phyloP scores from a whole-genome alignment of 805 yeast species.

The Lipomyces chichibuensis region DNA sequence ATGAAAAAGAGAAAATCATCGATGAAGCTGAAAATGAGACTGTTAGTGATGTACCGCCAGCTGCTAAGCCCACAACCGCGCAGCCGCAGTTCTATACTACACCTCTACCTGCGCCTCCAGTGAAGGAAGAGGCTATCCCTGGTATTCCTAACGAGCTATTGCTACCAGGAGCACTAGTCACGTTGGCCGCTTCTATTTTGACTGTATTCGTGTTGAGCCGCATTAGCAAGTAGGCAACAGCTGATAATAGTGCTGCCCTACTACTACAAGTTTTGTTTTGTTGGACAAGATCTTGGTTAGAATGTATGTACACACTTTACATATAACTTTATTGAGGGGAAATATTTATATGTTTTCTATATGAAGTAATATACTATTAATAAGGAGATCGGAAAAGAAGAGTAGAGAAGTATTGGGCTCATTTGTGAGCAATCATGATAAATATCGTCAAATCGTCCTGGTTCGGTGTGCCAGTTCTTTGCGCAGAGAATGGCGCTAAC shows the following conservation, averaged over 20 bases:
- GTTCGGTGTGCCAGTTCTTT: not conserved
- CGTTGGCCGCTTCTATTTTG: constrained; percentile 61
- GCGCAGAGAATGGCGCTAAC: not conserved
- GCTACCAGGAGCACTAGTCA: constrained; percentile 64
- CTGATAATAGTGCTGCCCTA: not conserved
- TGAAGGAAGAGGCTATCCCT: constrained; percentile 46
- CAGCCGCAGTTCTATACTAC: constrained; percentile 16
- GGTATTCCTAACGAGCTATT: constrained; percentile 65
- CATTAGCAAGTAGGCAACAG: constrained; percentile 10
- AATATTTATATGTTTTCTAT: not conserved
- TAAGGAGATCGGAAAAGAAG: not conserved
- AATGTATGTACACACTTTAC: not conserved
- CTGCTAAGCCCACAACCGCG: not conserved
- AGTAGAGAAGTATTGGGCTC: no score
- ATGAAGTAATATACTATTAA: not conserved
- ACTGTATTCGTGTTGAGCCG: constrained; percentile 59
- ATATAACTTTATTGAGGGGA: not conserved
- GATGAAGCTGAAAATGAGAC: not conserved
- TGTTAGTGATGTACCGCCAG: not conserved
- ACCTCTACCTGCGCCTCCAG: constrained; percentile 12
- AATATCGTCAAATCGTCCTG: not conserved
- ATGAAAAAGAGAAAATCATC: not conserved
- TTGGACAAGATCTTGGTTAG: not conserved
- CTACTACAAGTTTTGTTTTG: constrained; percentile 1
- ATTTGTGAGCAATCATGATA: no score